phyloP scores from a whole-genome alignment of 164 flowering plant species.

The Warburgia ugandensis region DNA sequence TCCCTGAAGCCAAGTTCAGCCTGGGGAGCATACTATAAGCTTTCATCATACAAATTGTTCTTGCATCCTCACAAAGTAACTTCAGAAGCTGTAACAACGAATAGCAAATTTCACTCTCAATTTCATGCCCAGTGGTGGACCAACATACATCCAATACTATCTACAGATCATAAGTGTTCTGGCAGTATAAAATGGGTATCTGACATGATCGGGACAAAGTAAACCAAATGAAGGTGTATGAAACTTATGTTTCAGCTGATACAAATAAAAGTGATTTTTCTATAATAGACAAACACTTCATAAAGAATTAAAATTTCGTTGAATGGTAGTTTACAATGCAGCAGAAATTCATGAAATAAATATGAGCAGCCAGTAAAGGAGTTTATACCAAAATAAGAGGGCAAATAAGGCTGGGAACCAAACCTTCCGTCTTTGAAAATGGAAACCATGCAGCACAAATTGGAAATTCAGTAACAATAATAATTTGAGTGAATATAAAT shows the following conservation, averaged over 20 bases:
- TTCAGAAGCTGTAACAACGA: conserved; percentile 62
- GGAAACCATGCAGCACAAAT: no score
- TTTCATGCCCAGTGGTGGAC: conserved; percentile 23
- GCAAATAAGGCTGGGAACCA: no score
- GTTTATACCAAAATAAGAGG: no score
- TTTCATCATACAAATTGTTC: conserved; percentile 53
- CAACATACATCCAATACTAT: conserved; percentile 23
- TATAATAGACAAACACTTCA: not conserved
- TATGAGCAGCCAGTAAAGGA: no score
- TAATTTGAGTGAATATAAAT: no score
- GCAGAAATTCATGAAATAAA: not conserved
- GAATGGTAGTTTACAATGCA: not conserved
- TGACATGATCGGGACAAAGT: conserved; percentile 6
- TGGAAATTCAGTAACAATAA: no score
- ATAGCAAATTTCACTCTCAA: conserved; percentile 41
- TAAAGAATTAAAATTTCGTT: not conserved
- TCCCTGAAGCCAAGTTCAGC: no score
- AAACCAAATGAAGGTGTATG: not conserved
- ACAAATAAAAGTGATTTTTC: not conserved
- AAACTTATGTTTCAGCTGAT: not conserved
- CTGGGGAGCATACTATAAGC: conserved; percentile 26
- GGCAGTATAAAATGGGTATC: conserved; percentile 4
- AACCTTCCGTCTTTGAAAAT: no score
- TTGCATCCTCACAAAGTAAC: conserved; percentile 51
- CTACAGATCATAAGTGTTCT: conserved; percentile 5